Conservation (phyloP, 2,329 filamentous ascomycete species). For the Aureobasidium pullulans region DNA sequence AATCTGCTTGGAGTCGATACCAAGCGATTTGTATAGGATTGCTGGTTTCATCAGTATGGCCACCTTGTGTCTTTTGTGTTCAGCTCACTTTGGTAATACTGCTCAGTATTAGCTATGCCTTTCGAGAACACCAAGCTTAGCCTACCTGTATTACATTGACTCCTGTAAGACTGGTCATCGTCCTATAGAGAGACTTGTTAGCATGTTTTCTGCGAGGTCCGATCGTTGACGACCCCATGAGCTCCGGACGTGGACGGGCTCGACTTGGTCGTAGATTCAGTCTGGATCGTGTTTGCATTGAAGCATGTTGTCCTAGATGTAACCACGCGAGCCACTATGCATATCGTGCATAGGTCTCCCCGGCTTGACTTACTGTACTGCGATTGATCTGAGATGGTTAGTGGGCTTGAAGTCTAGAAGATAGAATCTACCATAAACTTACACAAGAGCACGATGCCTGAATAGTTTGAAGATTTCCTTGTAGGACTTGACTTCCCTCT, state of each 20-base stretch:
- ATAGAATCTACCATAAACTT: not conserved
- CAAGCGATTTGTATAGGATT: conserved; percentile 48
- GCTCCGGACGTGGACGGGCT: too few species aligned
- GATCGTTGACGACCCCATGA: too few species aligned
- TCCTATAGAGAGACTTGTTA: conserved; percentile 19
- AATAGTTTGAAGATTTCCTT: conserved; percentile 47
- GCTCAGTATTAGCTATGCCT: not conserved
- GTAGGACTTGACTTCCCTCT: conserved; percentile 47
- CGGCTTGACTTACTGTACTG: conserved; percentile 34
- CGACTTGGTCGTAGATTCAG: too few species aligned
- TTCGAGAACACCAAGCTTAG: conserved; percentile 18
- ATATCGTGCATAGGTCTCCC: too few species aligned
- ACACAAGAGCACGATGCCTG: conserved; percentile 44
- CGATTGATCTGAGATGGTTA: conserved; percentile 32
- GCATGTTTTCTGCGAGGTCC: too few species aligned
- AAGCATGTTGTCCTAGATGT: too few species aligned
- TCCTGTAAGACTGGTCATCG: conserved; percentile 50
- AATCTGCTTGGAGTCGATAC: conserved; percentile 43
- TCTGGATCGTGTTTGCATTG: too few species aligned
- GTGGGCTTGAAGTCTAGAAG: not conserved
- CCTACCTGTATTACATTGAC: conserved; percentile 47
- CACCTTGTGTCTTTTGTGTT: not conserved
- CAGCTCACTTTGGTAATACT: conserved; percentile 15
- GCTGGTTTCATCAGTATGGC: conserved; percentile 26
- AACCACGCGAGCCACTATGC: too few species aligned